Percentiles rank a stretch among this genome's conserved stretches.
These are phyloP conservation scores for Aspergillus leporis DNA, from an alignment of 495 filamentous ascomycete species.

Conservation along the genomic window DNA sequence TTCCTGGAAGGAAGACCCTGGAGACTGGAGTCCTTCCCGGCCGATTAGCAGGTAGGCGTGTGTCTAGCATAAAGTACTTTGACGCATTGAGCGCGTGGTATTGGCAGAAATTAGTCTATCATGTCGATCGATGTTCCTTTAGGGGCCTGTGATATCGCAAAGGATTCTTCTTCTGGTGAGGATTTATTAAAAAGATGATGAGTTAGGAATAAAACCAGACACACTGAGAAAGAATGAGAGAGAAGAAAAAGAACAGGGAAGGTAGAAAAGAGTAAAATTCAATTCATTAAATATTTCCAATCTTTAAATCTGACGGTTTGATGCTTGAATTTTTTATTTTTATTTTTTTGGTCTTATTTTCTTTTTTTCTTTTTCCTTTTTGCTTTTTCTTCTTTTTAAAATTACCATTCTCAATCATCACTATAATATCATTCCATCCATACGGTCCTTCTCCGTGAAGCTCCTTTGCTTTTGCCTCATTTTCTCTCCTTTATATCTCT, in stretches of 20 bases:
- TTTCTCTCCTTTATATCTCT: slow-evolving; percentile 6
- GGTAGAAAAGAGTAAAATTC: not conserved
- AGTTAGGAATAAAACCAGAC: not conserved
- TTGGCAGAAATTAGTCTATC: not conserved
- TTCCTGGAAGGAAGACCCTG: slow-evolving; percentile 32
- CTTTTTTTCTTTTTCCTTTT: not conserved
- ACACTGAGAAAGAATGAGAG: slow-evolving; percentile 7
- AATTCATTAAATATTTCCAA: not conserved
- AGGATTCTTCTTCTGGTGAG: slow-evolving; percentile 5
- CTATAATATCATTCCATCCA: slow-evolving; percentile 2
- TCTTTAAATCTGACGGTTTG: not conserved
- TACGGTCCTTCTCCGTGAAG: not conserved
- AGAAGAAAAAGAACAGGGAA: not conserved
- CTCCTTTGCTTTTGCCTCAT: slow-evolving; percentile 5
- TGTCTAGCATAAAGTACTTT: not conserved
- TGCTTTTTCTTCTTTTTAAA: slow-evolving; percentile 7
- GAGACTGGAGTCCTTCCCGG: slow-evolving; percentile 6
- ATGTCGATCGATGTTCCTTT: slow-evolving; percentile 5
- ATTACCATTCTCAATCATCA: not conserved
- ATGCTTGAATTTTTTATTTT: not conserved
- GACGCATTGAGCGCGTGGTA: not conserved
- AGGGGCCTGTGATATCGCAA: not conserved
- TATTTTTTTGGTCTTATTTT: not conserved
- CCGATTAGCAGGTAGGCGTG: not conserved
- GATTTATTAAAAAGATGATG: not conserved